Evolutionary conservation across 495 filamentous ascomycete genomes (phyloP), one percentile per base, ranked within the genome.

Genomic region (Lasiosphaeria hispida): DNA sequence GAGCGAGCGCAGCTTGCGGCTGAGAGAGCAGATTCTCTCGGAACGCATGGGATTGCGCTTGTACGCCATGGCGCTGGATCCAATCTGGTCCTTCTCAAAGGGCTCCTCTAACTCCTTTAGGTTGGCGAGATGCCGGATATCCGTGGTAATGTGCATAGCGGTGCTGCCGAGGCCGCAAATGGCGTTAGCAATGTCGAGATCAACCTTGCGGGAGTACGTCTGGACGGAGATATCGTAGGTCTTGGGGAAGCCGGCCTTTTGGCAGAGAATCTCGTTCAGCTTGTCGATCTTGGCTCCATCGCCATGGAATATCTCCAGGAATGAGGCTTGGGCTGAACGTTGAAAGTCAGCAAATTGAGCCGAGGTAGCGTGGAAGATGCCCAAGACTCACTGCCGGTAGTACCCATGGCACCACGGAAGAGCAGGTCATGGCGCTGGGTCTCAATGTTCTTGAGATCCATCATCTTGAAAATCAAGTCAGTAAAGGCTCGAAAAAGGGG

Each of bases 391-490:
- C 38, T 57, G 42, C 77, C 77, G 18, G 77, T 80, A 15, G 77
- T 80, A 36, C 77, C 77, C 67, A 68, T 64, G 35, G 69, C 69
- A 50, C 58, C 67, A 47, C 94, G 86, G 77, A 96, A 96, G 49
- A 84, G 81, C 42, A 98, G 83, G 48, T 87, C 85, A 18, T 83
- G 76, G 48, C 86, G 84, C 7, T 85, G 90, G 36, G 82, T 77
- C 71, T 93, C 89, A 36, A 97, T 81, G 71, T 90, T 87, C 58
- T 86, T 78, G 40, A 98, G 80, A 57, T 97, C 94, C 77, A 93
- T 87, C 62, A 94, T 75, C 39, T 41, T 11, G 39, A 2, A 30
- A 30, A 5, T 5, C 23, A 30, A 30, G 23, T 30, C 23, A 30
- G 23, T 30, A 30, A 30, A 30, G 23, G 23, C 23, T 30, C 23